Conservation (phyloP, 73 alveolate species). For the Paraurostyla sp. region DNA sequence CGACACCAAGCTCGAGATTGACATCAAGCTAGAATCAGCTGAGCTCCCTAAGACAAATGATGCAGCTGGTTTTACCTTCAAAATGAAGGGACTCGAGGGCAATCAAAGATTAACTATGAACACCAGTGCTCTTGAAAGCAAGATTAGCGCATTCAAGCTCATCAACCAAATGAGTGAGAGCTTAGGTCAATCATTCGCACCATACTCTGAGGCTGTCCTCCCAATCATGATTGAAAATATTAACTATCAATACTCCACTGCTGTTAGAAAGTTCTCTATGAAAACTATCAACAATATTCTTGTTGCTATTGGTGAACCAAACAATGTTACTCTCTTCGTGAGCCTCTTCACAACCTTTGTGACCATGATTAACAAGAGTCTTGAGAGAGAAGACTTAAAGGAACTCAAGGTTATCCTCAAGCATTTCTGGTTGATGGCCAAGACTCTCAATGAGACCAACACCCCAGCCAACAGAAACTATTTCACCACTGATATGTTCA, state of each 20-base stretch:
- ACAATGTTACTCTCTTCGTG: slow-evolving; percentile 20
- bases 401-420: slow-evolving; percentile 46
- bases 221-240: slow-evolving; percentile 34
- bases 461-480: not conserved
- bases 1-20: slow-evolving; percentile 56
- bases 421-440: slow-evolving; percentile 4
- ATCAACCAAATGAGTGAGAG: slow-evolving; percentile 46
- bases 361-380: not conserved
- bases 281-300: slow-evolving; percentile 41
- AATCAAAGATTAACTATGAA: slow-evolving; percentile 62
- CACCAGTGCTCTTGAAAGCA: slow-evolving; percentile 70
- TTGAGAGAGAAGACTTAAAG: slow-evolving; percentile 49
- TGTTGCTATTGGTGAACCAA: slow-evolving; percentile 50
- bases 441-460: slow-evolving; percentile 8
- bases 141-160: slow-evolving; percentile 49
- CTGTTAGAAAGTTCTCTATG: slow-evolving; percentile 53
- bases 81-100: slow-evolving; percentile 62
- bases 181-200: slow-evolving; percentile 57
- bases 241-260: slow-evolving; percentile 46
- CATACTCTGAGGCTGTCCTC: slow-evolving; percentile 10
- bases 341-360: not conserved
- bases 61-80: slow-evolving; percentile 5
- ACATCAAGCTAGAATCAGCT: slow-evolving; percentile 57
- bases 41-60: slow-evolving; percentile 14
- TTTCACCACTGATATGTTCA: not conserved